Percentiles rank a stretch among this genome's conserved stretches.
phyloP scores from a whole-genome alignment of 768 basidiomycete genomes.

The Suillus subaureus region DNA sequence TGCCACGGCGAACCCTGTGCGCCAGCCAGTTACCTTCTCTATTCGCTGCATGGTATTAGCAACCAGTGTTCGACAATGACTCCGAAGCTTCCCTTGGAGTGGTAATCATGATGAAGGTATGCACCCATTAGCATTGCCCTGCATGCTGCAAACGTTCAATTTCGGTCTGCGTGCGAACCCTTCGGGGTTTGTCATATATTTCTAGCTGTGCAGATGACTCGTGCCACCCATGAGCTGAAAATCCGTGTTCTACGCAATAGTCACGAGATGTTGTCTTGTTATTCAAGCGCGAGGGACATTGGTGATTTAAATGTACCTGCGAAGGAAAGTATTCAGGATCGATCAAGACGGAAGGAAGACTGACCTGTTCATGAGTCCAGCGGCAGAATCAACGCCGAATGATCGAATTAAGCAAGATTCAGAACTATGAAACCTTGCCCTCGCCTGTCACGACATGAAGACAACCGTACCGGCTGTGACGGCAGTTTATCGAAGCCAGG shows the following conservation, averaged over 20 bases:
- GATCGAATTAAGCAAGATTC: background rate
- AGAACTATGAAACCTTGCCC: background rate
- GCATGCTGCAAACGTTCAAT: constrained; percentile 1
- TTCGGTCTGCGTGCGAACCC: background rate
- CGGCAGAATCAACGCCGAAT: background rate
- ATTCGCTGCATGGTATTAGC: background rate
- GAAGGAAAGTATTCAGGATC: background rate
- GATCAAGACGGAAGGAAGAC: background rate
- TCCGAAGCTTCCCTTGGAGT: too few relatives aligned
- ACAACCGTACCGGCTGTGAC: background rate
- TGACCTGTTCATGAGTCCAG: background rate
- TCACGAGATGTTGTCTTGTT: background rate
- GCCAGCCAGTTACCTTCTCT: background rate
- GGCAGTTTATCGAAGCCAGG: background rate
- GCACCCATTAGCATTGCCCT: background rate
- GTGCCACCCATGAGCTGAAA: background rate
- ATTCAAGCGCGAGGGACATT: background rate
- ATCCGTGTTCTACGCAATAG: background rate
- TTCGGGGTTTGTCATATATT: background rate
- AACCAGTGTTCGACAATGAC: background rate
- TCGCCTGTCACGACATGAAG: too few relatives aligned
- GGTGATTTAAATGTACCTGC: background rate
- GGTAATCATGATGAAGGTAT: background rate
- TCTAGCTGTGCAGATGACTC: too few relatives aligned
- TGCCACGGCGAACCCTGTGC: background rate